Evolutionary conservation across 257 asterid genomes (phyloP), one percentile per base, ranked within the genome.

Genomic region (Jaltomata sinuosa): DNA sequence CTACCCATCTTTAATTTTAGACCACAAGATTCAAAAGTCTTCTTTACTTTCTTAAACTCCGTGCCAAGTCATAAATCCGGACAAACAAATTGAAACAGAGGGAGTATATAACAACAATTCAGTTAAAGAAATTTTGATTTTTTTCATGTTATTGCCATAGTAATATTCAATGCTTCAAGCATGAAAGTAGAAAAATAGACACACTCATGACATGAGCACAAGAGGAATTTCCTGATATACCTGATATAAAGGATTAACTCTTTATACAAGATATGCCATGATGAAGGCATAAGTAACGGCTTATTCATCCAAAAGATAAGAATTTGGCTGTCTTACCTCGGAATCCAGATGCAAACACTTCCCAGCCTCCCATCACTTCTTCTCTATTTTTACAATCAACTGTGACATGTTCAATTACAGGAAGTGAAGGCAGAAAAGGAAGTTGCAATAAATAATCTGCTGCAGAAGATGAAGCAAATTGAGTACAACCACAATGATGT

Each of bases 381-480:
- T 76, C 42, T 76, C 42, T 29, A 47, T 76, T 25, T 47, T 49
- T 76, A 76, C 59, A 76, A 40, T n/a, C 49, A 79, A 31, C 18
- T 29, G 11, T 72, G 81, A 18, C 38, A 34, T 57, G 42, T 25
- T 50, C 18, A 38, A 50, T 34, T 40, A 19, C 81, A 80, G 84
- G 87, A 85, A 80, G 71, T 47, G 31, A 50, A 72, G 84, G 62
- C 21, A 49, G 79, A 50, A 85, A 85, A 85, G 81, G 84, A 79
- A 85, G 16, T 65, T 52, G 82, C 84, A 40, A 68, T 52, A 54
- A 53, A 38, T 53, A 85, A 80, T 80, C 64, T 85, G 72, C 84
- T 64, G 81, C 81, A 85, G 61, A 85, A 65, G 84, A 85, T 85
- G 71, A 79, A n/a, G 14, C 54, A 21, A 81, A 80, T 80, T 16